Base-by-base conservation (phyloP, 2,329 filamentous ascomycete genomes). In the Microdochium trichocladiopsis region DNA sequence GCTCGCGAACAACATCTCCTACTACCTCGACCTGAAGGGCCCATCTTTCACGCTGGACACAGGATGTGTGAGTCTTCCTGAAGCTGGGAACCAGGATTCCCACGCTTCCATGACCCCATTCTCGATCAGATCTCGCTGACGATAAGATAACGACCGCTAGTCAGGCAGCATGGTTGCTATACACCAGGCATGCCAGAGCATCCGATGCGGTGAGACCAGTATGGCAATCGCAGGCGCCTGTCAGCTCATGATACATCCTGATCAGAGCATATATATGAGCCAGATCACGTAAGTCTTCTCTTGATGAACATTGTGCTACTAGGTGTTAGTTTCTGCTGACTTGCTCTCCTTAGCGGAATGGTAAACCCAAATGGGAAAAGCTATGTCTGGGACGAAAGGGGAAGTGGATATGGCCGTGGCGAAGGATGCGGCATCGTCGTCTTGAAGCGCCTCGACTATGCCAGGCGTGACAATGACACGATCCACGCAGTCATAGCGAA, bases 251-350 rank as follows among this genome's bases (percentile, higher is more conserved):
- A n/a, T n/a, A n/a, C n/a, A n/a, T n/a, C n/a, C n/a, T n/a, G n/a
- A n/a, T n/a, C n/a, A n/a, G n/a, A n/a, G n/a, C n/a, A n/a, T n/a
- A n/a, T n/a, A n/a, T n/a, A n/a, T n/a, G n/a, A n/a, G n/a, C n/a
- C n/a, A n/a, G n/a, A n/a, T n/a, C n/a, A n/a, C n/a, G n/a, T n/a
- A n/a, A n/a, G n/a, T n/a, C n/a, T n/a, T n/a, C n/a, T n/a, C n/a
- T n/a, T n/a, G n/a, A n/a, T n/a, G n/a, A n/a, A n/a, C n/a, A n/a
- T n/a, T n/a, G n/a, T n/a, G n/a, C n/a, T n/a, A n/a, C n/a, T n/a
- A n/a, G n/a, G n/a, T n/a, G n/a, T n/a, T 60, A 60, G 25, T 63
- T 64, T 2, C 59, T 60, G 2, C 67, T 69, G 48, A 45, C 8
- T 16, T 45, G 37, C 16, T 45, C n/a, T 16, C 37, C n/a, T 8